Evolutionary conservation across 2,329 filamentous ascomycete genomes (phyloP).

Genomic region (Talaromyces islandicus): DNA sequence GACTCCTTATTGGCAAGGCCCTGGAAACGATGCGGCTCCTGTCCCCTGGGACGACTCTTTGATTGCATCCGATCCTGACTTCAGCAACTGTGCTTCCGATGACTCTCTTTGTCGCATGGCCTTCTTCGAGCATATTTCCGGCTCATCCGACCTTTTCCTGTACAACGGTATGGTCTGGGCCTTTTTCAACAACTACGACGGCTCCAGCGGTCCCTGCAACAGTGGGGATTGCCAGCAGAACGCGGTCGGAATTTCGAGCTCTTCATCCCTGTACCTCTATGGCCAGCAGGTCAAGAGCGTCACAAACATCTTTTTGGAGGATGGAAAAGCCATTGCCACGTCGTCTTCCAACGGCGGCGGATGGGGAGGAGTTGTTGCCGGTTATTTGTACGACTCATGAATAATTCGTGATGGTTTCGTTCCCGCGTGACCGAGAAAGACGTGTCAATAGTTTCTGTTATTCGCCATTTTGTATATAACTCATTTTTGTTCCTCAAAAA

Average conservation of each 20-base stretch:
- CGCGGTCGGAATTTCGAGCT: slow-evolving; percentile 22
- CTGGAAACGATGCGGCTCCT: slow-evolving; percentile 25
- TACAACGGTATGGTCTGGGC: slow-evolving; percentile 36
- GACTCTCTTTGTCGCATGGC: slow-evolving; percentile 33
- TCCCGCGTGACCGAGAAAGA: neutral
- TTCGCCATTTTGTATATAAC: neutral
- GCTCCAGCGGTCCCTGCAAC: slow-evolving; percentile 12
- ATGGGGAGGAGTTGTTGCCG: slow-evolving; percentile 30
- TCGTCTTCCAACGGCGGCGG: slow-evolving; percentile 25
- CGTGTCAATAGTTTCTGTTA: neutral
- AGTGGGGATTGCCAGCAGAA: slow-evolving; percentile 32
- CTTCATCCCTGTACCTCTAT: slow-evolving; percentile 21
- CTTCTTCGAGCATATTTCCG: slow-evolving; percentile 22
- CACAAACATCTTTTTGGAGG: slow-evolving; percentile 24
- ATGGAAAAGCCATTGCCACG: slow-evolving; percentile 16
- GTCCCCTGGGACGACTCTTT: slow-evolving; percentile 20
- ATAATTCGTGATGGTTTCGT: neutral
- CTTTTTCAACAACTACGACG: slow-evolving; percentile 33
- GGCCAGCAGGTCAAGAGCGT: slow-evolving; percentile 23
- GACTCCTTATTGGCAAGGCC: slow-evolving; percentile 44
- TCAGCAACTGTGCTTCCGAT: slow-evolving; percentile 20
- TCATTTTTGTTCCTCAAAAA: neutral
- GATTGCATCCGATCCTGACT: slow-evolving; percentile 20
- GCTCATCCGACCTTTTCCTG: slow-evolving; percentile 27
- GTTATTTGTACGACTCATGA: slow-evolving; percentile 16